phyloP scores from a whole-genome alignment of 2,329 filamentous ascomycete genomes.

The Tolypocladium guangdongense region DNA sequence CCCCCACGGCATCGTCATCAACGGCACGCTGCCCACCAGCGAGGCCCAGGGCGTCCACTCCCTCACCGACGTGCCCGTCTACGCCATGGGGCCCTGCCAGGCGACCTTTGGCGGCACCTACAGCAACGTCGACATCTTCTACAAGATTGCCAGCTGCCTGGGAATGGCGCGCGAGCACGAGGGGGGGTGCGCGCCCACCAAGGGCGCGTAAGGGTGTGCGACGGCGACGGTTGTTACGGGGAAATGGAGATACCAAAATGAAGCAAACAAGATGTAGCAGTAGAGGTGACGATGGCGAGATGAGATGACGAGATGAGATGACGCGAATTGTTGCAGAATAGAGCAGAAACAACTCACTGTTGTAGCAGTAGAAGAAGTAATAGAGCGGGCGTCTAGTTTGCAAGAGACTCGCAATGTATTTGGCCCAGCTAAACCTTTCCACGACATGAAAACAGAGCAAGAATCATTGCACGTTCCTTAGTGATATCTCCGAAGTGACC shows the following conservation, averaged over 20 bases:
- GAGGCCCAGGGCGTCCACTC: slow-evolving; percentile 64
- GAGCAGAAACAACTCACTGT: neutral
- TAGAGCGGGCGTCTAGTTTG: neutral
- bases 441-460: neutral
- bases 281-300: neutral
- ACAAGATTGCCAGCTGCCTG: slow-evolving; percentile 59
- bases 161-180: slow-evolving; percentile 33
- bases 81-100: slow-evolving; percentile 68
- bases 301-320: slow-evolving; percentile 6
- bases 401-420: neutral
- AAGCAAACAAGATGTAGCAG: neutral
- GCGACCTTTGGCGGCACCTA: slow-evolving; percentile 64
- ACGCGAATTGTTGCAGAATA: neutral
- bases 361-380: neutral
- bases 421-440: neutral
- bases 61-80: slow-evolving; percentile 69
- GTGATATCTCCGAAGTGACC: neutral
- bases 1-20: slow-evolving; percentile 57
- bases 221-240: neutral
- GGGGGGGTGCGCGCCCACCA: slow-evolving; percentile 9
- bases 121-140: slow-evolving; percentile 63
- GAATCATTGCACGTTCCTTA: neutral
- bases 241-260: neutral
- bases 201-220: neutral
- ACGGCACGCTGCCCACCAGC: slow-evolving; percentile 58